Conservation (phyloP, 2,329 filamentous ascomycete species). For the Fusarium sp. region DNA sequence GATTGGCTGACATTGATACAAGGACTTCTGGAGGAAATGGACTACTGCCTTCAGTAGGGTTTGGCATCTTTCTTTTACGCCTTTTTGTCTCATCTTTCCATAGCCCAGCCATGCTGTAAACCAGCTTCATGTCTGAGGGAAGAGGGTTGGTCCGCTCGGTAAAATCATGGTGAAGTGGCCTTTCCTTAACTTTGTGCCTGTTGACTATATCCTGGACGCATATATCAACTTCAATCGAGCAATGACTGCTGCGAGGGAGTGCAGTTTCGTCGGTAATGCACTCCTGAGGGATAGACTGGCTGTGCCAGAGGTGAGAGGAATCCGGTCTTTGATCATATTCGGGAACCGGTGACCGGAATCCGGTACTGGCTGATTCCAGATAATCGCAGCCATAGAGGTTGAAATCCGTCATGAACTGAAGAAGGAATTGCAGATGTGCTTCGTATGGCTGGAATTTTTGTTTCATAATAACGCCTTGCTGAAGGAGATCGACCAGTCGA, state of each 20-base stretch:
- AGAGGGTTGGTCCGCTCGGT: constrained; percentile 75
- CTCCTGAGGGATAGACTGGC: constrained; percentile 70
- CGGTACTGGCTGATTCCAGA: constrained; percentile 76
- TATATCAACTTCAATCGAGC: constrained; percentile 89
- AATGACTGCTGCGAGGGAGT: constrained; percentile 85
- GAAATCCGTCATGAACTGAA: constrained; percentile 99
- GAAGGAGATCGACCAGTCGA: constrained; percentile 86
- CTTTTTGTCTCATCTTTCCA: constrained; percentile 91
- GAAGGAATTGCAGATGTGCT: constrained; percentile 88
- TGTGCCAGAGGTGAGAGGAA: constrained; percentile 81
- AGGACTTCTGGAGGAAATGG: constrained; percentile 85
- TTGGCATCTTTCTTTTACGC: constrained; percentile 77
- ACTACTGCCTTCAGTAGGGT: constrained; percentile 72
- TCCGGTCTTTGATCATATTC: constrained; percentile 70
- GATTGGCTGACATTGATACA: constrained; percentile 88
- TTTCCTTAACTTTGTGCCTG: constrained; percentile 76
- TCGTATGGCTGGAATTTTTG: constrained; percentile 90
- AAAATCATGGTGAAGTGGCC: constrained; percentile 89
- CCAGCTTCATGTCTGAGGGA: constrained; percentile 78
- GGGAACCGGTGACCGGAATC: constrained; percentile 82
- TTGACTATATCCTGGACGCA: constrained; percentile 91
- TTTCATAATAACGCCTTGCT: constrained; percentile 89
- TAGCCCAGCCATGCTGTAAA: constrained; percentile 92
- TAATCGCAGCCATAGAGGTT: constrained; percentile 96
- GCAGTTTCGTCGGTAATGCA: constrained; percentile 65